Base-by-base conservation (phyloP, 179 eudicot genomes). In the Amaranthus tricolor region DNA sequence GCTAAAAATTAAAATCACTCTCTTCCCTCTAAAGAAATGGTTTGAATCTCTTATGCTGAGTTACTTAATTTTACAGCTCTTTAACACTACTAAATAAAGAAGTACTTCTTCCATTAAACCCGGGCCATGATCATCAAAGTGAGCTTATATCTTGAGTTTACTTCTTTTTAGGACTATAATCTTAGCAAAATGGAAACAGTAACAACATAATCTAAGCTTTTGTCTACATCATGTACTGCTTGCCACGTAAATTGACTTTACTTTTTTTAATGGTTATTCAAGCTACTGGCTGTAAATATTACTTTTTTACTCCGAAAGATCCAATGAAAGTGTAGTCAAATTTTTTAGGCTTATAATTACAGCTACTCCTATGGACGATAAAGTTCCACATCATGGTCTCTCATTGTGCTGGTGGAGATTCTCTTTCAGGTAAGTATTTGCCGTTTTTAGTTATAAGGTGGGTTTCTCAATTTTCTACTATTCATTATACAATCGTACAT, bases 321-420 rank as follows among this genome's bases (percentile, higher is more conserved):
- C 78, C 84, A 81, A 81, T 81, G 84, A 61, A 62, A 72, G 24
- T 71, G 8, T 60, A 68, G 79, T 77, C 76, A 78, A 82, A 73
- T 59, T 71, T 20, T 20, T 52, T 62, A 74, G 53, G 76, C 72
- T 14, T 73, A 78, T 82, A 71, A 74, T 75, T 82, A 82, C 79
- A 45, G 77, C 79, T 74, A 78, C 77, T 71, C 62, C 48, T 63
- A 61, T 78, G 81, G 76, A 78, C 45, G 68, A 59, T 74, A 57
- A 80, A 74, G 76, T 62, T 74, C 76, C 81, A 73, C 76, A 78
- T 70, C 48, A 64, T 71, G 72, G 51, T 50, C 44, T 78, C 54
- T 43, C 43, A 60, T 59, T 66, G 65, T 51, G 44, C 72, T 74
- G 71, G 66, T 78, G 70, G 82, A 70, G 7, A 59, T 78, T 78